These are phyloP conservation scores for Miamiensis avidus DNA, from an alignment of 169 alveolate species.

Conservation along the genomic window DNA sequence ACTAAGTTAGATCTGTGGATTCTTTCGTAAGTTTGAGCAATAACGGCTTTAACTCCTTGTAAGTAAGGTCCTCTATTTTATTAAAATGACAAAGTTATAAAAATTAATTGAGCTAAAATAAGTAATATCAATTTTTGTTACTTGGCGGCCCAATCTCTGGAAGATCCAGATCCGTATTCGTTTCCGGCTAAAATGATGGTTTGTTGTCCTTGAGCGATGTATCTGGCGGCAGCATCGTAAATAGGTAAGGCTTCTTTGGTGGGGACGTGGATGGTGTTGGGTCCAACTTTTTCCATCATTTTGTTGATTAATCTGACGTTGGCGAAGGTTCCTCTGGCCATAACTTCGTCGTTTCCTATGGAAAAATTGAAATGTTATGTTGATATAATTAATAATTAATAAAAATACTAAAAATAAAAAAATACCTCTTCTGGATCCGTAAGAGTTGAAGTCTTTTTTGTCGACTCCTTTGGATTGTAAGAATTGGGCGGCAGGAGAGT, in stretches of 20 bases:
- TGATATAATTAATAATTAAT: no score
- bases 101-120: not conserved
- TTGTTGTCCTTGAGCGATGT: conserved; percentile 47
- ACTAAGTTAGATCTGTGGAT: conserved; percentile 96
- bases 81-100: not conserved
- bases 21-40: conserved; percentile 96
- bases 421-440: conserved; percentile 98
- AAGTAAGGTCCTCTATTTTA: conserved; percentile 88
- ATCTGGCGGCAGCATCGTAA: conserved; percentile 93
- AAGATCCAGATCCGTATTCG: conserved; percentile 97
- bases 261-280: conserved; percentile 92
- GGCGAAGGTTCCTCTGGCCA: conserved; percentile 98
- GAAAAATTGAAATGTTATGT: no score
- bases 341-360: conserved; percentile 96
- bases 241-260: conserved; percentile 88
- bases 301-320: conserved; percentile 94
- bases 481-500: conserved; percentile 94
- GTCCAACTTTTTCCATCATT: conserved; percentile 91
- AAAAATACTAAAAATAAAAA: no score
- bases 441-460: conserved; percentile 94
- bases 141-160: conserved; percentile 99
- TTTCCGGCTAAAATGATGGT: conserved; percentile 88
- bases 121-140: not conserved
- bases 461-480: conserved; percentile 84
- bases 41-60: conserved; percentile 94